phyloP scores from a whole-genome alignment of 2,329 filamentous ascomycete genomes.

The Nigrograna mackinnonii region DNA sequence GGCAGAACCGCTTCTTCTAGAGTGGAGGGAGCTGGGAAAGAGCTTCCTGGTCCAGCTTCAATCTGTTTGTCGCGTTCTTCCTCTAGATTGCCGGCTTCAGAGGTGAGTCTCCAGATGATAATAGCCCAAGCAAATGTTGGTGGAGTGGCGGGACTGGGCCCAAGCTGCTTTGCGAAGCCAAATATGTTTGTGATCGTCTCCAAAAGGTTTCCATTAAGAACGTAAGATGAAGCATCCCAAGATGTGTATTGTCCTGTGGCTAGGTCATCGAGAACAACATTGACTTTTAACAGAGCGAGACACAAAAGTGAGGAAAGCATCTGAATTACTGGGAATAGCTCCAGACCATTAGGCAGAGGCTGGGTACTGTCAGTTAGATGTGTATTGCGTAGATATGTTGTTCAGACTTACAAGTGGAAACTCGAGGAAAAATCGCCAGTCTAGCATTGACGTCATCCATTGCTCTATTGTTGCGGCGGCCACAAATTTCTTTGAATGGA shows the following conservation, averaged over 20 bases:
- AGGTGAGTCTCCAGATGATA: slow-evolving; percentile 48
- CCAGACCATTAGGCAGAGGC: slow-evolving; percentile 45
- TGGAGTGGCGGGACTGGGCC: slow-evolving; percentile 68
- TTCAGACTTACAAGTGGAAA: slow-evolving; percentile 58
- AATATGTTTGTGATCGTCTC: slow-evolving; percentile 74
- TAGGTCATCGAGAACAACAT: slow-evolving; percentile 58
- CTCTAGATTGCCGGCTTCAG: slow-evolving; percentile 23
- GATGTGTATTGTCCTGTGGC: slow-evolving; percentile 24
- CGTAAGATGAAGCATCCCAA: slow-evolving; percentile 58
- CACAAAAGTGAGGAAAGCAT: slow-evolving; percentile 72
- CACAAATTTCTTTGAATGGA: slow-evolving; percentile 41
- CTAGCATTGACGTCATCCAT: slow-evolving; percentile 34
- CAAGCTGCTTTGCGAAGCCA: slow-evolving; percentile 55
- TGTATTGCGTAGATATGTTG: not conserved
- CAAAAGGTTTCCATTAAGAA: slow-evolving; percentile 72
- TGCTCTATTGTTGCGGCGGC: slow-evolving; percentile 32
- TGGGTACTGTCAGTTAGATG: slow-evolving; percentile 20
- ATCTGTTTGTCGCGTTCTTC: slow-evolving; percentile 30
- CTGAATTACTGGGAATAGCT: slow-evolving; percentile 66
- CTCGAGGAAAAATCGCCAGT: slow-evolving; percentile 64
- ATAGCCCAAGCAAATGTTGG: slow-evolving; percentile 82
- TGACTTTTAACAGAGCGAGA: slow-evolving; percentile 71
- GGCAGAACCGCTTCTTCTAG: slow-evolving; percentile 31
- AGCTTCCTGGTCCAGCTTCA: slow-evolving; percentile 17
- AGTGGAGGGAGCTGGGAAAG: slow-evolving; percentile 16